Evolutionary conservation across 371 early-diverging fungal genomes (phyloP).

Genomic region (Apophysomyces sp.): DNA sequence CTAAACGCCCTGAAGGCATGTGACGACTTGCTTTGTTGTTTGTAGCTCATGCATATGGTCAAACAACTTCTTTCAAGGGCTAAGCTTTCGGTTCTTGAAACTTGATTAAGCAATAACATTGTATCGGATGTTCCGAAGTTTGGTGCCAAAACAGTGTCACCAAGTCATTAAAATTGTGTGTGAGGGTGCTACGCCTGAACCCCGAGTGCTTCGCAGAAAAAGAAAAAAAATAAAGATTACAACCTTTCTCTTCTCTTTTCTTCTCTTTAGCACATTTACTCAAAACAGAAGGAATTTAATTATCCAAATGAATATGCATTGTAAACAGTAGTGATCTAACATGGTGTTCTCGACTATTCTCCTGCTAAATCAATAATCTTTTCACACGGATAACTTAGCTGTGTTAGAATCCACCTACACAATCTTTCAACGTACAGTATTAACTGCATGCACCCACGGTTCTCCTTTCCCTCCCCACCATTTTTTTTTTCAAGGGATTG

Average conservation of each 20-base stretch:
- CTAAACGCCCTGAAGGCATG: neutral
- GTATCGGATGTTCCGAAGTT: neutral
- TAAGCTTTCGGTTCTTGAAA: neutral
- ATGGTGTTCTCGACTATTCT: too few species aligned
- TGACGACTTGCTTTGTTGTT: neutral
- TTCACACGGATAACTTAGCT: neutral
- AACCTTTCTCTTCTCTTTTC: neutral
- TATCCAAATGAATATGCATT: too few species aligned
- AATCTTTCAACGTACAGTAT: neutral
- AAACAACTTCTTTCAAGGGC: neutral
- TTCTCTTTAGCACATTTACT: too few species aligned
- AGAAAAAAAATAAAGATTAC: neutral
- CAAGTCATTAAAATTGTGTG: neutral
- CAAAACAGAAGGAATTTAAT: too few species aligned
- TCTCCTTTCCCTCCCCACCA: neutral
- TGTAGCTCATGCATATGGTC: neutral
- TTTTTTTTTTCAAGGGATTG: neutral
- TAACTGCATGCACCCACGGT: slow-evolving; percentile 1
- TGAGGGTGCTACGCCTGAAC: neutral
- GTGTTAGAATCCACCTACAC: neutral
- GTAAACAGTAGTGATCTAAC: too few species aligned
- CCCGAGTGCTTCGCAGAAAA: neutral
- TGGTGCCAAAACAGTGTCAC: neutral
- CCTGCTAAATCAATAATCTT: too few species aligned
- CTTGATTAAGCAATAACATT: neutral